Conservation (phyloP, 352 stramenopile genomes). For the Phytophthora vignae region DNA sequence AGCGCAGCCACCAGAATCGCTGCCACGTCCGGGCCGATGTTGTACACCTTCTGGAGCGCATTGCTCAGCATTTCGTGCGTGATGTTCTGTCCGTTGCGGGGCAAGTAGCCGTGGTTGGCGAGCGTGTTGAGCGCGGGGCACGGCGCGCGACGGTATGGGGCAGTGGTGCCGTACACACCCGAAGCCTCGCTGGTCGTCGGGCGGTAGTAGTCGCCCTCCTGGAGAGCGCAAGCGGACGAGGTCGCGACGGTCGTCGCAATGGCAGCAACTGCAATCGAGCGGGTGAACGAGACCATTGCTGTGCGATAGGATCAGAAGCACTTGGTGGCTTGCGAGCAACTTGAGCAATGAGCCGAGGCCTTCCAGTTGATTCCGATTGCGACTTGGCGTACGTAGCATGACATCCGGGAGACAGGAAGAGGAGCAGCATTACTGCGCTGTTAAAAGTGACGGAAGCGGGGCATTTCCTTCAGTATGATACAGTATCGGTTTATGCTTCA, state of each 20-base stretch:
- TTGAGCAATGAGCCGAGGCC: conserved; percentile 34
- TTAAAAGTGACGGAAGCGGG: neutral
- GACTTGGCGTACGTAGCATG: neutral
- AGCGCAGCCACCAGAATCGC: conserved; percentile 34
- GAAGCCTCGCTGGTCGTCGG: conserved; percentile 27
- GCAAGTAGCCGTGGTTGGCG: conserved; percentile 58
- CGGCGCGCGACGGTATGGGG: conserved; percentile 39
- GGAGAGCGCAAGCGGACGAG: conserved; percentile 19
- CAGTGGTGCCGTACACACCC: conserved; percentile 33
- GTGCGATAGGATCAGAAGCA: neutral
- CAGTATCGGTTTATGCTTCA: neutral
- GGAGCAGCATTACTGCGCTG: conserved; percentile 23
- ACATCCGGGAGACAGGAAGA: conserved; percentile 13
- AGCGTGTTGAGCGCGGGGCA: conserved; percentile 61
- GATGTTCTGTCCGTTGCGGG: conserved; percentile 51
- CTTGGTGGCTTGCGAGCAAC: conserved; percentile 18
- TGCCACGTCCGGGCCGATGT: conserved; percentile 33
- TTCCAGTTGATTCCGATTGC: conserved; percentile 7
- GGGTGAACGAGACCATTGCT: conserved; percentile 18
- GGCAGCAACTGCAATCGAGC: conserved; percentile 13
- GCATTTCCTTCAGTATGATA: neutral
- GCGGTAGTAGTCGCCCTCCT: conserved; percentile 41
- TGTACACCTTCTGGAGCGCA: conserved; percentile 44
- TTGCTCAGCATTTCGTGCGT: conserved; percentile 29
- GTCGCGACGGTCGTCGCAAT: conserved; percentile 3